Evolutionary conservation across 106 monocot species (phyloP), one percentile per base, ranked within the genome.

Genomic region (Acorus calamus): DNA sequence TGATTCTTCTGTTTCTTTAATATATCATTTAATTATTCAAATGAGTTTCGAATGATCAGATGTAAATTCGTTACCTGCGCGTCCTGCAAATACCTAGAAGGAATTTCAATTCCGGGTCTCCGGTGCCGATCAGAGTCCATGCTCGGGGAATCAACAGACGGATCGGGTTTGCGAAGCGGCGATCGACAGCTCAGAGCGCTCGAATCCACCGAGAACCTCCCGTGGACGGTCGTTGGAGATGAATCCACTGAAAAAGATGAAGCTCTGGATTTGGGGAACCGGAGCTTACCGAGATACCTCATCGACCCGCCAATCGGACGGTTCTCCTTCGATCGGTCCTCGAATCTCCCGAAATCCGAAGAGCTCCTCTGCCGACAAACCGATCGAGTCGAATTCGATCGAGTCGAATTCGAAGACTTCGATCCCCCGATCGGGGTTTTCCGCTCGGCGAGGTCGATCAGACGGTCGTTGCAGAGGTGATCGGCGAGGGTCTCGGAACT

Each of bases 231-330:
- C 2, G 61, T 0, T 11, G 67, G 47, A 10, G 71, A 10, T 7
- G 55, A 47, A 50, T 56, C 45, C 2, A 8, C 50, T 2, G 61
- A 14, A 46, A 49, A 14, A 11, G 50, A 63, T 41, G 69, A 57
- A 11, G 5, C 9, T 52, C 51, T 10, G 28, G 28, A 28, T 28
- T 28, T 28, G 1, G 56, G 63, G 2, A 57, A 46, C 50, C 14
- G 57, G 57, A 76, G 55, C 59, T 76, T 72, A 6, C 76, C 77
- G 53, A 77, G 66, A 65, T 70, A 67, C 5, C 77, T 73, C 74
- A 74, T 66, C 42, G 81, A 82, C 3, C 68, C 67, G 43, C 78
- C 64, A 9, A 74, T 43, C 8, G 69, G 55, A 13, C 46, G 28
- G 64, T 74, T 74, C 61, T 74, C 74, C 41, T 59, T 78, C 4